phyloP scores from a whole-genome alignment of 352 stramenopile species.

The Halophytophthora polymorphica region DNA sequence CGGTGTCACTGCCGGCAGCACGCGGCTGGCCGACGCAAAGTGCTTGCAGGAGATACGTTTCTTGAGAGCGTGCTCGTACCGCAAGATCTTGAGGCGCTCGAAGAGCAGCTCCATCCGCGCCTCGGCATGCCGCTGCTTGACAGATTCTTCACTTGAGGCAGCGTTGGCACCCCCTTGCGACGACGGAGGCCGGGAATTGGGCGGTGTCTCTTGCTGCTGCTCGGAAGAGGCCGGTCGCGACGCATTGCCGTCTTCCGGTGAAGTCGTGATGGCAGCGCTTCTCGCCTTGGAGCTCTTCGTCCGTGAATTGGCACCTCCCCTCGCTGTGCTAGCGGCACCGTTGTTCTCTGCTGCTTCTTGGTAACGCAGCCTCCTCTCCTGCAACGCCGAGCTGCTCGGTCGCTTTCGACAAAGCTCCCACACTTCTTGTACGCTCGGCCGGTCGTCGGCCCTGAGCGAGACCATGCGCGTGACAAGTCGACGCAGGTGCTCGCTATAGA shows the following conservation, averaged over 20 bases:
- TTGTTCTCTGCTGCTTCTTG: constrained; percentile 19
- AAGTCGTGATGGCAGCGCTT: not conserved
- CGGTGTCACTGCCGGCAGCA: constrained; percentile 12
- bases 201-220: constrained; percentile 21
- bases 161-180: constrained; percentile 19
- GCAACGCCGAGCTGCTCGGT: constrained; percentile 31
- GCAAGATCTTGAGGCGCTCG: constrained; percentile 60
- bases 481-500: constrained; percentile 68
- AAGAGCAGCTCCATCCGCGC: constrained; percentile 65
- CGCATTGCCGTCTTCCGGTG: constrained; percentile 17
- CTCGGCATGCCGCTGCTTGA: constrained; percentile 31
- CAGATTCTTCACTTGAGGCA: constrained; percentile 18
- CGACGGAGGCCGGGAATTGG: constrained; percentile 33
- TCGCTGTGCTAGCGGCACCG: constrained; percentile 4
- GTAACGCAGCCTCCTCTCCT: constrained; percentile 21
- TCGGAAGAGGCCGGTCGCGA: constrained; percentile 16
- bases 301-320: constrained; percentile 4
- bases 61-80: constrained; percentile 35
- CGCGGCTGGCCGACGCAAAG: constrained; percentile 35
- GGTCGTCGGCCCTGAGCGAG: constrained; percentile 49
- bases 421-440: constrained; percentile 63
- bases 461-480: constrained; percentile 71
- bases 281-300: constrained; percentile 11
- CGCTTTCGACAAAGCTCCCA: constrained; percentile 46
- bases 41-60: constrained; percentile 44